phyloP scores from a whole-genome alignment of 2,329 filamentous ascomycete species.

The Fusarium pininemorale region DNA sequence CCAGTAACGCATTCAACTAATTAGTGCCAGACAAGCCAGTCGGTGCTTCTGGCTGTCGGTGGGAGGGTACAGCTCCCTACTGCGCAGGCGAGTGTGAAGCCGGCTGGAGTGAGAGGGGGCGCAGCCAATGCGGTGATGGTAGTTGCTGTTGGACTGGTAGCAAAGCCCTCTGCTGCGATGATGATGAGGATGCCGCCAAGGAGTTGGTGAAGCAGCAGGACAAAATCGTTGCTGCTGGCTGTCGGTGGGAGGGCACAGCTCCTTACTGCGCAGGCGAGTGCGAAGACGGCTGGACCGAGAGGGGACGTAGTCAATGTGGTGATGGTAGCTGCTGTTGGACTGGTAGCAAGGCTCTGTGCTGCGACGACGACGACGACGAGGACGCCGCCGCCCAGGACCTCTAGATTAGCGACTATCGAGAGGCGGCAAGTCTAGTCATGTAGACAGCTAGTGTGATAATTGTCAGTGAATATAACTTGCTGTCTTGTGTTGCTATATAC shows the following conservation, averaged over 20 bases:
- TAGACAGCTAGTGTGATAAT: accelerated
- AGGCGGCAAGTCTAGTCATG: no score
- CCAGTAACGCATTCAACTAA: not conserved
- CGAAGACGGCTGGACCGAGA: accelerated
- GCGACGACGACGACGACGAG: accelerated
- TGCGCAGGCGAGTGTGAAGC: not conserved
- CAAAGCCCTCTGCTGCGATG: not conserved
- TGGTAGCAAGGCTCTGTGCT: not conserved
- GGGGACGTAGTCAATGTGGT: not conserved
- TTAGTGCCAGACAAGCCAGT: not conserved
- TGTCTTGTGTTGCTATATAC: accelerated
- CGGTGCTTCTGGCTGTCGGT: not conserved
- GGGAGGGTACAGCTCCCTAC: not conserved
- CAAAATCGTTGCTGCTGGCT: accelerated
- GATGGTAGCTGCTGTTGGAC: not conserved
- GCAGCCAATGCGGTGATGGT: not conserved
- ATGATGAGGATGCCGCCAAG: not conserved
- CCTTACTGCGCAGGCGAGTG: not conserved
- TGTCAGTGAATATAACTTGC: not conserved
- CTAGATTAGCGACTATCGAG: not conserved
- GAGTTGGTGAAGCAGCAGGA: not conserved
- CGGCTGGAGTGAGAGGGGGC: not conserved
- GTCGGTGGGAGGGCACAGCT: not conserved
- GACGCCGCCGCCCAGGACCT: accelerated
- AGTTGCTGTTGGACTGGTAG: not conserved